phyloP scores from a whole-genome alignment of 2,329 filamentous ascomycete genomes.

The Hymenoscyphus fraxineus region DNA sequence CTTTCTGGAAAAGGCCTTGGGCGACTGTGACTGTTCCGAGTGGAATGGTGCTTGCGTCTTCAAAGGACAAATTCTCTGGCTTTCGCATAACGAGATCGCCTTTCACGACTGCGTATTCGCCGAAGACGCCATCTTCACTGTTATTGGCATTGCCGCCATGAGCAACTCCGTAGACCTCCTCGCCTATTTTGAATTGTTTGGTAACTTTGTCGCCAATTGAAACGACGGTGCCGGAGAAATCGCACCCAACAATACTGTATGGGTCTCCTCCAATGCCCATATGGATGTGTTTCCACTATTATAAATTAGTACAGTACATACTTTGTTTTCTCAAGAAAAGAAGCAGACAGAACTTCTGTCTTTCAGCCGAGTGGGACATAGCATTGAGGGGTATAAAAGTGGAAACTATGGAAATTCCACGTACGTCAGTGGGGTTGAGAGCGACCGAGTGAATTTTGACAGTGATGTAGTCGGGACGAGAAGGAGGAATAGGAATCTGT shows the following conservation, averaged over 20 bases:
- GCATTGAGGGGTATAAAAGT: background rate
- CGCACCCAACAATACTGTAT: conserved; percentile 18
- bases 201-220: conserved; percentile 18
- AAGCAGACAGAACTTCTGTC: background rate
- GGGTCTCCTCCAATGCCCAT: conserved; percentile 3
- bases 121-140: conserved; percentile 21
- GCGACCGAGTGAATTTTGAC: conserved; percentile 19
- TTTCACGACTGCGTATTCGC: conserved; percentile 20
- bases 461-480: conserved; percentile 18
- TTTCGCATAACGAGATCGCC: conserved; percentile 18
- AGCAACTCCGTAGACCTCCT: conserved; percentile 20
- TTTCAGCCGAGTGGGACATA: too few relatives aligned
- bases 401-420: background rate
- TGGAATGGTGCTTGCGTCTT: conserved; percentile 16
- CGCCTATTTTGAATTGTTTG: conserved; percentile 18
- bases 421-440: conserved; percentile 19
- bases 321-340: background rate
- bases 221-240: conserved; percentile 21
- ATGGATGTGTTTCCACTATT: conserved; percentile 12
- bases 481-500: conserved; percentile 12
- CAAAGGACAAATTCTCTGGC: conserved; percentile 9
- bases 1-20: conserved; percentile 22
- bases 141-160: conserved; percentile 17
- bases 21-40: conserved; percentile 20
- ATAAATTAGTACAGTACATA: background rate